Evolutionary conservation across 2,329 filamentous ascomycete genomes (phyloP), one percentile per base, ranked within the genome.

Genomic region (Fusarium ambrosium): DNA sequence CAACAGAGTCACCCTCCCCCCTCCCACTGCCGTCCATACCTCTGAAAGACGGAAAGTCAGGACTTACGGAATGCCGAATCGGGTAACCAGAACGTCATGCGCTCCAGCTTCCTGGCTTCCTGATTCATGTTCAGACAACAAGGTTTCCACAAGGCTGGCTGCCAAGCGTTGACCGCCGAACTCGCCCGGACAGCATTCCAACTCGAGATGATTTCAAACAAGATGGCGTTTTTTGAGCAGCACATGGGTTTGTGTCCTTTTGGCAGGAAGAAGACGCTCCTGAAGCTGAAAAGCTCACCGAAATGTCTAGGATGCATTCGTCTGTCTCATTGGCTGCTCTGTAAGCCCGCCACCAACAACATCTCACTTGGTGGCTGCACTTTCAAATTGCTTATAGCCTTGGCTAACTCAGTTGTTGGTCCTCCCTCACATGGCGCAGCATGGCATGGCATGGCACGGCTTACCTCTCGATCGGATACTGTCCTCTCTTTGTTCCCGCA

Each of bases 401-500:
- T 34, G 62, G 48, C 41, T 34, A 51, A 32, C 63, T 71, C 24
- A 69, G 62, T n/a, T 62, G 72, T 69, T 74, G 68, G 64, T 53
- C 43, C 64, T 55, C 55, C 43, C 64, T 55, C 55, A 39, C 37
- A 64, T 71, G 64, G 68, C 37, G 48, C 63, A 68, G 24, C 24
- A 24, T 24, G 24, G 71, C 65, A 64, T 61, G 45, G 71, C 65
- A 66, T 58, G 48, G 62, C 56, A 62, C 65, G 24, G 39, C 55
- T 74, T 56, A 60, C 71, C 68, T 69, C 39, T 69, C 62, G 55
- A 69, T 75, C 69, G 48, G 72, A 65, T 72, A 32, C 60, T 41
- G 51, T 34, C 55, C 58, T 48, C 20, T 61, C 45, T 53, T 69
- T 66, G 66, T 64, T 37, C 36, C 24, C 61, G 37, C 34, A 55